phyloP scores from a whole-genome alignment of 1,284 basidiomycete species.

The Puccinia horiana region DNA sequence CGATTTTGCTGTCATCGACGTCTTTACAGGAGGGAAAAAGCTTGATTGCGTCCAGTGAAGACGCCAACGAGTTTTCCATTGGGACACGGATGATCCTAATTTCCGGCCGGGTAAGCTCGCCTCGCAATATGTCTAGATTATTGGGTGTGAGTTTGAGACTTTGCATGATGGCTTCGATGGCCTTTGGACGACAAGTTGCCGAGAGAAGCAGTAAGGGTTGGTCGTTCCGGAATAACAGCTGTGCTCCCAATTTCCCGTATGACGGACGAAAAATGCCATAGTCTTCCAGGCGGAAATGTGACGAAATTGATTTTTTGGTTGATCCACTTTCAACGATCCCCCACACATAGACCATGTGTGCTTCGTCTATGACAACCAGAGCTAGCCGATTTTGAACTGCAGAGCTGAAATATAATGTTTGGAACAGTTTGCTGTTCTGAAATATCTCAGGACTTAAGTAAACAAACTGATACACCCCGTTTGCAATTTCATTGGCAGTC shows the following conservation, averaged over 20 bases:
- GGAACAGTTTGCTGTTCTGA: not conserved
- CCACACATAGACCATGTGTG: too few relatives aligned
- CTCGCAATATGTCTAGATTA: not conserved
- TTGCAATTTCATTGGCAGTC: too few relatives aligned
- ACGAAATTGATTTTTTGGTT: not conserved
- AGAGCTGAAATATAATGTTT: not conserved
- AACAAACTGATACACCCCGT: not conserved
- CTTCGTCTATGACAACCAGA: not conserved
- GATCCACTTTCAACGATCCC: not conserved
- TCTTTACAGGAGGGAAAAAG: not conserved
- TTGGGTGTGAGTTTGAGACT: not conserved
- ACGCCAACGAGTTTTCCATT: not conserved
- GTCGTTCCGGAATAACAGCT: not conserved
- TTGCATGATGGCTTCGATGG: not conserved
- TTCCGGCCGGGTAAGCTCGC: conserved; percentile 6
- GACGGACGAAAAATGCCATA: not conserved
- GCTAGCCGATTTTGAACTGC: not conserved
- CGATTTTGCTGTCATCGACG: not conserved
- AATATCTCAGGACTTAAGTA: conserved; percentile 6
- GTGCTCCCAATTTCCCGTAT: not conserved
- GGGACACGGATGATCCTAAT: not conserved
- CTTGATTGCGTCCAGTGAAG: not conserved
- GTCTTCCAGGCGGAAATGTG: not conserved
- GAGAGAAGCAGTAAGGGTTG: not conserved
- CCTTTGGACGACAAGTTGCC: conserved; percentile 4